Percentiles rank a stretch among this genome's conserved stretches.
phyloP scores from a whole-genome alignment of 2,329 filamentous ascomycete genomes.

The Trichophyton rubrum region DNA sequence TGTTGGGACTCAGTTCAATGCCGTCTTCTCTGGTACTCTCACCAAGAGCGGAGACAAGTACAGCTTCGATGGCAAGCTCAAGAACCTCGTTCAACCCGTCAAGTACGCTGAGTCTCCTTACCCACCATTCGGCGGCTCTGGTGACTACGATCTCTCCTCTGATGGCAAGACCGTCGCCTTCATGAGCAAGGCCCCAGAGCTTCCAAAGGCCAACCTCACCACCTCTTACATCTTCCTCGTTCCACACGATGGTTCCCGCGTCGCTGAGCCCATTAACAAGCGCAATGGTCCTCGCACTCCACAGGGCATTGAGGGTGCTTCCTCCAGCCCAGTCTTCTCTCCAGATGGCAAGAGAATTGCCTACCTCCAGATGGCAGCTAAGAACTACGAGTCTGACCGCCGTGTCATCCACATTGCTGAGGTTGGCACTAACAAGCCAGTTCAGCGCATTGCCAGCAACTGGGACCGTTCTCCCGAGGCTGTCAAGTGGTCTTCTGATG shows the following conservation, averaged over 20 bases:
- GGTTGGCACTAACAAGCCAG: conserved; percentile 22
- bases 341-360: conserved; percentile 57
- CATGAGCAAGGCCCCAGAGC: conserved; percentile 32
- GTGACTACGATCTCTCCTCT: conserved; percentile 58
- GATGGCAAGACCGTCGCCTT: conserved; percentile 31
- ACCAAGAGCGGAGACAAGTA: conserved; percentile 28
- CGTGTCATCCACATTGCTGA: conserved; percentile 34
- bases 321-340: conserved; percentile 59
- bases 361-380: conserved; percentile 65
- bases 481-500: conserved; percentile 41
- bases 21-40: conserved; percentile 60
- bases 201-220: conserved; percentile 48
- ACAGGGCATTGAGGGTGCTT: conserved; percentile 45
- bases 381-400: conserved; percentile 72
- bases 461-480: conserved; percentile 44
- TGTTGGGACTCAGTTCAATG: conserved; percentile 53
- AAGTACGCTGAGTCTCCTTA: conserved; percentile 35
- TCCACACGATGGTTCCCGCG: conserved; percentile 49
- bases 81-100: conserved; percentile 28
- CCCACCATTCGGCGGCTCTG: conserved; percentile 60
- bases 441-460: conserved; percentile 27
- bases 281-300: conserved; percentile 26
- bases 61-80: conserved; percentile 44
- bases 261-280: conserved; percentile 35
- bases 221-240: conserved; percentile 72